phyloP scores from a whole-genome alignment of 2,329 filamentous ascomycete genomes.

The Mycocentrospora acerina region DNA sequence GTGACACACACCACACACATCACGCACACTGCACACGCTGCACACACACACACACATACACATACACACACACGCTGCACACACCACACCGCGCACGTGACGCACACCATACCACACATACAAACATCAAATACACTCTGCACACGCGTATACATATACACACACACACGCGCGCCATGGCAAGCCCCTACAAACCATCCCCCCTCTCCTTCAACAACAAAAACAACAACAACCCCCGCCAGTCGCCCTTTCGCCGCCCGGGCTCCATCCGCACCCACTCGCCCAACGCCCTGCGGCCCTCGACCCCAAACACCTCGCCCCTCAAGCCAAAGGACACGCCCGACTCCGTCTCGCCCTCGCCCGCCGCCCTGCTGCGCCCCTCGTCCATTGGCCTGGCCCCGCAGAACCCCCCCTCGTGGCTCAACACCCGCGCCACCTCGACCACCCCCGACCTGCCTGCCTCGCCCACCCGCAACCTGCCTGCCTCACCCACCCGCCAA shows the following conservation, averaged over 20 bases:
- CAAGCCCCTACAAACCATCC: conserved; percentile 42
- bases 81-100: too few relatives aligned
- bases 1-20: too few relatives aligned
- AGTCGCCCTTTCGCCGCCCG: conserved; percentile 48
- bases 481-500: conserved; percentile 22
- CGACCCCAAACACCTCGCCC: conserved; percentile 45
- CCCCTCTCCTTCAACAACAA: conserved; percentile 49
- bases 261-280: conserved; percentile 43
- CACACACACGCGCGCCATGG: conserved; percentile 16
- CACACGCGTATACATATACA: too few relatives aligned
- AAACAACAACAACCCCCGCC: conserved; percentile 46
- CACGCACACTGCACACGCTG: too few relatives aligned
- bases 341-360: conserved; percentile 28
- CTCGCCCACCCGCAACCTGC: conserved; percentile 31
- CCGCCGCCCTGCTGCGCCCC: conserved; percentile 21
- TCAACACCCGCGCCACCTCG: conserved; percentile 33
- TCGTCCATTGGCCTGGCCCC: conserved; percentile 38
- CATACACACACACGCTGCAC: conserved; percentile 13
- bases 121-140: too few relatives aligned
- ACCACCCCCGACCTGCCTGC: conserved; percentile 29
- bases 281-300: conserved; percentile 42
- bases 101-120: background rate
- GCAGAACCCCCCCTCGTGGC: conserved; percentile 38
- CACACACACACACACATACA: too few relatives aligned
- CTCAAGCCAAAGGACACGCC: conserved; percentile 39